Evolutionary conservation across 352 stramenopile species (phyloP), one percentile per base, ranked within the genome.

Genomic region (Globisporangium apiculatum): DNA sequence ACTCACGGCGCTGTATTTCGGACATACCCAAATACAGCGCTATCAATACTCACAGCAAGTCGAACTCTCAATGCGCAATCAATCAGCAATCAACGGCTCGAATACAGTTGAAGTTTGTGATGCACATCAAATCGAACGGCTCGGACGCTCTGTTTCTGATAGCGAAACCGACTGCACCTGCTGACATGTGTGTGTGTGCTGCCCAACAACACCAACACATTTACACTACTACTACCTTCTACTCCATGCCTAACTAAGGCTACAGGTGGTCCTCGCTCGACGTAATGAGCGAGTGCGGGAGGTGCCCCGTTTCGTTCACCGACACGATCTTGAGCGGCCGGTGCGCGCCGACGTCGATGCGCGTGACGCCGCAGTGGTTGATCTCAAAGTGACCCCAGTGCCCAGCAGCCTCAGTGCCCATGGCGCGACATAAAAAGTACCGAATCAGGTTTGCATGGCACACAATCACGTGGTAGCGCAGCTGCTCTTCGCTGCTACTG

Each of bases 311-410:
- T 60, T 93, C 83, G 66, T 93, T 93, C 31, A 93, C 77, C 42
- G 78, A 69, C 48, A 83, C 71, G 15, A 93, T 69, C 64, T 93
- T 93, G 18, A 85, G 72, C 15, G 79, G 76, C 3, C 75, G 74
- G 66, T 87, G 80, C 46, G 65, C 67, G 54, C 76, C 86, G 12
- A 91, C 65, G 46, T 91, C 82, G 49, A 94, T 83, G 36, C 81
- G 79, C 31, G 83, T 89, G 64, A 94, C 71, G 60, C 81, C 67
- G 61, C 83, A 94, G 58, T 94, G 81, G 55, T 94, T 91, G 65
- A 94, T 91, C 66, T 91, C 83, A 50, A 94, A 87, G 58, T 89
- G 78, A 37, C 81, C 81, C 83, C 83, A 94, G 8, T 75, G 76
- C 12, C 74, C 79, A 10, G 65, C 54, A 12, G 83, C 66, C 18